Evolutionary conservation across 179 eudicot species (phyloP).

Genomic region (Spergularia azorica): DNA sequence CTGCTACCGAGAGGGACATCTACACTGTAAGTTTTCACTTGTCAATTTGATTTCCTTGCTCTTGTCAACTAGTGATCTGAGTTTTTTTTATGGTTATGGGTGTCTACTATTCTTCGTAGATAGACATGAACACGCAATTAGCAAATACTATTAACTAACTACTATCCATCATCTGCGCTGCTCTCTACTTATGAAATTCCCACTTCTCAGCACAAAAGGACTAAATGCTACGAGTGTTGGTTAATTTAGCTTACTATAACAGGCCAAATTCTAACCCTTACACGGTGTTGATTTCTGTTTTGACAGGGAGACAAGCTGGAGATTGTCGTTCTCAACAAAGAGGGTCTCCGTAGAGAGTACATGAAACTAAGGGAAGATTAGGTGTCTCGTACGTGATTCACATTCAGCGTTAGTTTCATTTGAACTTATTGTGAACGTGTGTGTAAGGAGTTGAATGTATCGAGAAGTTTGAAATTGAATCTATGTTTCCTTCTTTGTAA

Average conservation of each 20-base stretch:
- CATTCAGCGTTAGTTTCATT: too few relatives aligned
- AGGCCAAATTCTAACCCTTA: neutral
- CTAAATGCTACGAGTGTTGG: neutral
- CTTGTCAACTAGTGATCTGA: neutral
- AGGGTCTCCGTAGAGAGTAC: conserved; percentile 63
- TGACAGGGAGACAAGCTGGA: conserved; percentile 90
- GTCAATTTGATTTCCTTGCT: neutral
- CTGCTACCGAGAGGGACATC: conserved; percentile 96
- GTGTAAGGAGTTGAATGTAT: too few relatives aligned
- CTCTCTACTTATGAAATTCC: too few relatives aligned
- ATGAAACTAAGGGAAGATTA: conserved; percentile 83
- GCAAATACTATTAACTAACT: too few relatives aligned
- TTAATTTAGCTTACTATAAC: neutral
- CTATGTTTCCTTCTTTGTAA: too few relatives aligned
- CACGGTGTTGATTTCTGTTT: conserved; percentile 10
- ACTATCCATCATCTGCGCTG: too few relatives aligned
- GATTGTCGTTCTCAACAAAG: conserved; percentile 60
- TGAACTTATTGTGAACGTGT: too few relatives aligned
- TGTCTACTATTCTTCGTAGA: neutral
- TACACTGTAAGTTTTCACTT: conserved; percentile 71
- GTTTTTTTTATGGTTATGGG: conserved; percentile 3
- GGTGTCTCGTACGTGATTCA: neutral
- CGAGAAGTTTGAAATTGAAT: too few relatives aligned
- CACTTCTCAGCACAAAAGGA: too few relatives aligned
- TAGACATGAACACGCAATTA: neutral